Evolutionary conservation across 2,329 filamentous ascomycete species (phyloP).

Genomic region (Paradendryphiella salina): DNA sequence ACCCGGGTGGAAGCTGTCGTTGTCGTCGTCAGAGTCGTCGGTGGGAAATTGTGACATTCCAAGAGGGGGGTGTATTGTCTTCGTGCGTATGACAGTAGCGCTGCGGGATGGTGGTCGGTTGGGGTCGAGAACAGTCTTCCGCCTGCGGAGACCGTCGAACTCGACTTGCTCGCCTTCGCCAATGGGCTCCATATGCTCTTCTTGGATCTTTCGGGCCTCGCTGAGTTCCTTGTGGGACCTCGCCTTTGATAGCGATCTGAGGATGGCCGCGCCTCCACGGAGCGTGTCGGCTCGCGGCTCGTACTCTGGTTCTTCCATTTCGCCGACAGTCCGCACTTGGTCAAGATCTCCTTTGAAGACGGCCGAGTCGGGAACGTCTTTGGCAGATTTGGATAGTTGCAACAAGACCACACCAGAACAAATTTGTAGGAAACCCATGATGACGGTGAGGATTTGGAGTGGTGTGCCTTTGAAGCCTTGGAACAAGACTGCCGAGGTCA

Average conservation of each 20-base stretch:
- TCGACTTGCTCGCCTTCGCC: constrained; percentile 80
- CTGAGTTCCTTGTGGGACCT: constrained; percentile 77
- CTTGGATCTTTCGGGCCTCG: constrained; percentile 75
- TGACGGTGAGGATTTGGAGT: constrained; percentile 80
- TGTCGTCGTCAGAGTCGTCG: constrained; percentile 55
- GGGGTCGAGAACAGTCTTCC: constrained; percentile 61
- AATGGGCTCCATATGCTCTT: constrained; percentile 80
- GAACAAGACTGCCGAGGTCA: constrained; percentile 91
- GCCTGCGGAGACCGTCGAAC: constrained; percentile 86
- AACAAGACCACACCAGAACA: constrained; percentile 89
- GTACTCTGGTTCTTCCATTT: constrained; percentile 93
- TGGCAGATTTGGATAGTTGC: constrained; percentile 96
- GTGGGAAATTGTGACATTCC: constrained; percentile 85
- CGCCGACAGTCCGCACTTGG: constrained; percentile 91
- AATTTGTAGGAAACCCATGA: constrained; percentile 91
- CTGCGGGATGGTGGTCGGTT: constrained; percentile 40
- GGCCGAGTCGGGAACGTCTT: constrained; percentile 91
- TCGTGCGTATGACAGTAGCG: constrained; percentile 50
- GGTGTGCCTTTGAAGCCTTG: constrained; percentile 88
- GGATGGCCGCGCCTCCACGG: constrained; percentile 83
- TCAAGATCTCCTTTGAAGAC: constrained; percentile 92
- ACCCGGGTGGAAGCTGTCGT: constrained; percentile 51
- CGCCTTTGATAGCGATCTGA: constrained; percentile 76
- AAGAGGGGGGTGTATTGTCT: constrained; percentile 70
- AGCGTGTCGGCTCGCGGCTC: constrained; percentile 97